Evolutionary conservation across 495 filamentous ascomycete species (phyloP).

Genomic region (Xylaria grammica): DNA sequence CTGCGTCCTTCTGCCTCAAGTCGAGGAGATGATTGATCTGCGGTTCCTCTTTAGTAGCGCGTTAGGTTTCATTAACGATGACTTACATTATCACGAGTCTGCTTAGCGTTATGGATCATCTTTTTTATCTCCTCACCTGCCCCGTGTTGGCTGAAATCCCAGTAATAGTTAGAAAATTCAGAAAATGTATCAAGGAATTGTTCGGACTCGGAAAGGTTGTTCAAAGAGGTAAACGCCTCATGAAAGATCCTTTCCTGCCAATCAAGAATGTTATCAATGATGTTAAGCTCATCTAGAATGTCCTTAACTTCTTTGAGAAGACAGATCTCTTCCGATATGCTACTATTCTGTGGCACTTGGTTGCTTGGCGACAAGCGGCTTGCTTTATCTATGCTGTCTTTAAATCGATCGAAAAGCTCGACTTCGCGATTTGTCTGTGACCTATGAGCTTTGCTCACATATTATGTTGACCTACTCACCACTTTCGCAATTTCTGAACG

Average conservation of each 20-base stretch:
- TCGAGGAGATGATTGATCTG: conserved; percentile 40
- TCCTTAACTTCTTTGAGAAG: conserved; percentile 25
- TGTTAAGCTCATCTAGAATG: conserved; percentile 24
- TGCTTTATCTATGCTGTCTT: background rate
- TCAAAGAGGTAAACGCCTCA: background rate
- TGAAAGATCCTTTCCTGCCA: background rate
- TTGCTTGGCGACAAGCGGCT: background rate
- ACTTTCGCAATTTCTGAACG: background rate
- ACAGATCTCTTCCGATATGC: conserved; percentile 12
- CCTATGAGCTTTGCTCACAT: background rate
- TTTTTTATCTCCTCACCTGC: background rate
- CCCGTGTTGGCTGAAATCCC: too few species aligned
- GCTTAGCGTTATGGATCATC: background rate
- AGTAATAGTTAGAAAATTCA: too few species aligned
- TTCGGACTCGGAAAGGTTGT: too few species aligned
- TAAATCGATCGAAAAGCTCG: background rate
- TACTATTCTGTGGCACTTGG: background rate
- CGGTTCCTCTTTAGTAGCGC: background rate
- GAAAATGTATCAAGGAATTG: too few species aligned
- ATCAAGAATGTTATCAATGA: background rate
- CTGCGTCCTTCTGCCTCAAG: conserved; percentile 45
- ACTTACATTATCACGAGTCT: background rate
- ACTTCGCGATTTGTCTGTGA: background rate
- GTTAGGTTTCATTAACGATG: background rate
- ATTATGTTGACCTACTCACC: background rate